Evolutionary conservation across 352 stramenopile species (phyloP).

Genomic region (Elongisporangium undulatum): DNA sequence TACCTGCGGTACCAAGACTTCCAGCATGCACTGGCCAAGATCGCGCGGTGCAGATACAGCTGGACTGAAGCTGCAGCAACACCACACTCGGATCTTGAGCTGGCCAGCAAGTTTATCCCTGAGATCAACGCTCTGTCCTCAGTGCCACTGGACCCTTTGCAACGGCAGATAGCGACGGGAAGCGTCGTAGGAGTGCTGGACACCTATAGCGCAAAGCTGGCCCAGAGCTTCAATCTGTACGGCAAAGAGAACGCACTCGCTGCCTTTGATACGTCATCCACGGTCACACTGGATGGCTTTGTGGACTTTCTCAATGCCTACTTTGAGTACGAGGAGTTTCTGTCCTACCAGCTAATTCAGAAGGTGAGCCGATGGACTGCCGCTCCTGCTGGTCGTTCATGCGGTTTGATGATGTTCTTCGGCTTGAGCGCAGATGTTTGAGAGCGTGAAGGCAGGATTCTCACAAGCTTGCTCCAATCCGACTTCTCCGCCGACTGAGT

Average conservation of each 20-base stretch:
- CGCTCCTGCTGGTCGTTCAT: not conserved
- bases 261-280: constrained; percentile 13
- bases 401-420: not conserved
- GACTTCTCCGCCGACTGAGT: not conserved
- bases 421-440: constrained; percentile 8
- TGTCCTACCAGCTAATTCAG: constrained; percentile 25
- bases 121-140: constrained; percentile 12
- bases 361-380: constrained; percentile 1
- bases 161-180: constrained; percentile 37
- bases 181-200: constrained; percentile 46
- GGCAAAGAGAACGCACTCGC: constrained; percentile 20
- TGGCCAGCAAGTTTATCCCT: constrained; percentile 24
- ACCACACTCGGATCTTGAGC: constrained; percentile 19
- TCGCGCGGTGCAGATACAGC: constrained; percentile 22
- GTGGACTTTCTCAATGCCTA: constrained; percentile 78
- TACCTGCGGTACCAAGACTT: constrained; percentile 57
- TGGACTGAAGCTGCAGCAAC: constrained; percentile 6
- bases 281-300: constrained; percentile 64
- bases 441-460: constrained; percentile 10
- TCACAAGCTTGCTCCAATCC: not conserved
- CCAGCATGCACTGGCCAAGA: constrained; percentile 45
- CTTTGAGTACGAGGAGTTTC: constrained; percentile 71
- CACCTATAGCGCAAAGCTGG: constrained; percentile 28
- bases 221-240: constrained; percentile 66
- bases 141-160: constrained; percentile 35